phyloP scores from a whole-genome alignment of 805 yeast species.

The Candida odintsovae region DNA sequence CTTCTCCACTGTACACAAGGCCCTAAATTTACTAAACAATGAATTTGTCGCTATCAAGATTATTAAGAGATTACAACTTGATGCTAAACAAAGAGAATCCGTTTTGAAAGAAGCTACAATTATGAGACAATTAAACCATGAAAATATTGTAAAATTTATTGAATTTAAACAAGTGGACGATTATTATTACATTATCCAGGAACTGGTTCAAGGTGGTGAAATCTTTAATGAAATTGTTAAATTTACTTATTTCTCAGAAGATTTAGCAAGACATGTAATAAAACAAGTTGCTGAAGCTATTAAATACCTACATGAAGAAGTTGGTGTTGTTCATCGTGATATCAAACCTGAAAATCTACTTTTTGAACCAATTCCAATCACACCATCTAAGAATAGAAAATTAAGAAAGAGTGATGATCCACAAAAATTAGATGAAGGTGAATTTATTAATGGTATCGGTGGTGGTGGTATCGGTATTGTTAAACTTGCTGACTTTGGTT shows the following conservation, averaged over 20 bases:
- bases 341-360: slow-evolving; percentile 92
- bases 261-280: slow-evolving; percentile 53
- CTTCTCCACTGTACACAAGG: slow-evolving; percentile 78
- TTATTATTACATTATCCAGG: slow-evolving; percentile 64
- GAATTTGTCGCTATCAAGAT: slow-evolving; percentile 66
- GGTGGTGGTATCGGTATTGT: slow-evolving; percentile 61
- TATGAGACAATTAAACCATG: slow-evolving; percentile 48
- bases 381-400: slow-evolving; percentile 10
- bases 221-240: slow-evolving; percentile 70
- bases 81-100: slow-evolving; percentile 35
- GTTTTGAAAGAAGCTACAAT: slow-evolving; percentile 33
- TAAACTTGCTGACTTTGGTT: slow-evolving; percentile 66
- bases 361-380: slow-evolving; percentile 41
- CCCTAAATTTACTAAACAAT: slow-evolving; percentile 40
- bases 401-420: slow-evolving; percentile 52
- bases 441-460: slow-evolving; percentile 45
- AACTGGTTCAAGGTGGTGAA: slow-evolving; percentile 69
- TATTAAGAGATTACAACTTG: slow-evolving; percentile 46
- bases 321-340: slow-evolving; percentile 93
- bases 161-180: slow-evolving; percentile 51
- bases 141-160: slow-evolving; percentile 51
- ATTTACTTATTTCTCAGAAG: slow-evolving; percentile 50
- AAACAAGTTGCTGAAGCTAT: slow-evolving; percentile 77
- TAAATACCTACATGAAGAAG: slow-evolving; percentile 85
- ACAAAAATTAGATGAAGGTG: slow-evolving; percentile 58